Percentiles rank a stretch among this genome's conserved stretches.
Evolutionary conservation across 768 basidiomycete genomes (phyloP).

Genomic region (Amanita pseudoporphyria): DNA sequence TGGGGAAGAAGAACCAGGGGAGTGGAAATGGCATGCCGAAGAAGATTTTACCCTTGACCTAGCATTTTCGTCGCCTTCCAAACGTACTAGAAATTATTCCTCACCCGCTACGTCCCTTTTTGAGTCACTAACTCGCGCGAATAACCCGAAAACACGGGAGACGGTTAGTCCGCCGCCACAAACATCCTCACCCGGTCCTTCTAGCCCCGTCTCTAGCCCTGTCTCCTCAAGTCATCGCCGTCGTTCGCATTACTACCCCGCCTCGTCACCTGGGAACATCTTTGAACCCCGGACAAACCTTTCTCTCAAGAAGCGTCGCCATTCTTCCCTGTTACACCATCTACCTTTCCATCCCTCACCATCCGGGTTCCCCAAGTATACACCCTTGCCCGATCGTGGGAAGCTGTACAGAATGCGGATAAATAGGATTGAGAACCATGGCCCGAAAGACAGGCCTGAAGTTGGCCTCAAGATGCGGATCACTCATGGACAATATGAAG

Average conservation of each 20-base stretch:
- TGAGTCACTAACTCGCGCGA: not conserved
- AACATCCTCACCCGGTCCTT: slow-evolving; percentile 4
- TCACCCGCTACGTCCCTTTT: slow-evolving; percentile 2
- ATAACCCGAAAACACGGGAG: not conserved
- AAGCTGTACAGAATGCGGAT: slow-evolving; percentile 28
- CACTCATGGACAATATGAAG: no score
- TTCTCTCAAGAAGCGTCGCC: slow-evolving; percentile 5
- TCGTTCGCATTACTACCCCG: not conserved
- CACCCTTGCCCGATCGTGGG: slow-evolving; percentile 31
- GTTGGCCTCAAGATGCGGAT: no score
- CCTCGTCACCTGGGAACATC: slow-evolving; percentile 3
- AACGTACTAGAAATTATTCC: not conserved
- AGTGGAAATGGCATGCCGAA: slow-evolving; percentile 63
- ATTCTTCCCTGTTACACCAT: slow-evolving; percentile 8
- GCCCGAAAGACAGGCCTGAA: no score
- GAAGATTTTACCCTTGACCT: slow-evolving; percentile 47
- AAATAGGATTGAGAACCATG: slow-evolving; percentile 19
- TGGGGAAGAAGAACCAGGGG: slow-evolving; percentile 29
- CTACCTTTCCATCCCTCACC: slow-evolving; percentile 13
- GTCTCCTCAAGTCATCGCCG: not conserved
- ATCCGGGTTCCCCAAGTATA: slow-evolving; percentile 22
- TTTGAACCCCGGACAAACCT: not conserved
- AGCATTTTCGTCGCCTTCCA: not conserved
- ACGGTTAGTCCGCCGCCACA: not conserved
- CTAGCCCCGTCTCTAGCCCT: not conserved